These are phyloP conservation scores for Dactylellina parvicollis DNA, from an alignment of 2,329 filamentous ascomycete species.

Conservation along the genomic window DNA sequence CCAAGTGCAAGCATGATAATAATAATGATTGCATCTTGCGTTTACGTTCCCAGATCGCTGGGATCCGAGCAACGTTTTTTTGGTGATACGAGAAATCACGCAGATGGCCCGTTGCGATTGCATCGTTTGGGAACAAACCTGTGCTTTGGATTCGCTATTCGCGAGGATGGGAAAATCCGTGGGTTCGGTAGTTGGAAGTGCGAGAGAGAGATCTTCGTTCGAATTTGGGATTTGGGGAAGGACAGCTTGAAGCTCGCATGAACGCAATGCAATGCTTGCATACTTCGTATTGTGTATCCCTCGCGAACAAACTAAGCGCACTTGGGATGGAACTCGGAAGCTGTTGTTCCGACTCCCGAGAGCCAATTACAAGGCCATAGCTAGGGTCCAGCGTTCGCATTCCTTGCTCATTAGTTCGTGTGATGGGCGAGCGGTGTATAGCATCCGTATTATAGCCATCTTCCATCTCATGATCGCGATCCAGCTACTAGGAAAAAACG, in stretches of 20 bases:
- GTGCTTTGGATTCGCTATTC: background rate
- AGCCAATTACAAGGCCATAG: too few relatives aligned
- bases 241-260: background rate
- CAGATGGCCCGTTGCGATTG: background rate
- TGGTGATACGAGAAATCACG: background rate
- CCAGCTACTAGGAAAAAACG: too few relatives aligned
- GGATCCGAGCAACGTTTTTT: conserved; percentile 1
- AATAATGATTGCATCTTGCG: background rate
- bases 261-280: background rate
- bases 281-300: too few relatives aligned
- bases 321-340: too few relatives aligned
- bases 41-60: conserved; percentile 24
- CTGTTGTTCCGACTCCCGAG: too few relatives aligned
- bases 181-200: conserved; percentile 1
- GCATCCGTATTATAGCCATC: too few relatives aligned
- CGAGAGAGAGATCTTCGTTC: conserved; percentile 8
- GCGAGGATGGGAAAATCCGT: background rate
- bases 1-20: background rate
- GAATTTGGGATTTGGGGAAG: background rate
- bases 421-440: too few relatives aligned
- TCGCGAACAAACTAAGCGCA: too few relatives aligned
- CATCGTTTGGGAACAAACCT: background rate
- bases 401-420: too few relatives aligned
- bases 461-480: too few relatives aligned
- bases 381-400: too few relatives aligned